Conservation (phyloP, 805 yeast genomes). For the Spathaspora girioi region DNA sequence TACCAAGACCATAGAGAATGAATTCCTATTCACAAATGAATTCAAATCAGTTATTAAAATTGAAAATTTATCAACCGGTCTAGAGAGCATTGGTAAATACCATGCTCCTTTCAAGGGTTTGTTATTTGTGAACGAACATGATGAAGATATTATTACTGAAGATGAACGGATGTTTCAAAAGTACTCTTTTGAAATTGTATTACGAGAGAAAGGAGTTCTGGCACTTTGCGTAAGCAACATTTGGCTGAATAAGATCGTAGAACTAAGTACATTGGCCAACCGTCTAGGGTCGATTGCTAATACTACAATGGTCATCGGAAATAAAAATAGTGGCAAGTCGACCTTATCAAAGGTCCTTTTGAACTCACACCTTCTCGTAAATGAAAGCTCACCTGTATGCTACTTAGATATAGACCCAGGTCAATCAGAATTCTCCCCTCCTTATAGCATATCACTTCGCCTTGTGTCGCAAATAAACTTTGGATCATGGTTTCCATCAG, state of each 20-base stretch:
- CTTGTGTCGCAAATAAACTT: slow-evolving; percentile 22
- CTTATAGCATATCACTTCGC: slow-evolving; percentile 64
- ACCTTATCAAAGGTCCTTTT: slow-evolving; percentile 56
- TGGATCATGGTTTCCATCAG: slow-evolving; percentile 24
- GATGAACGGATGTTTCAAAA: slow-evolving; percentile 13
- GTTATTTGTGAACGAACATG: slow-evolving; percentile 19
- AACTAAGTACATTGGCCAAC: neutral
- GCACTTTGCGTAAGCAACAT: slow-evolving; percentile 15
- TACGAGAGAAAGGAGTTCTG: slow-evolving; percentile 21
- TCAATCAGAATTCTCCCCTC: slow-evolving; percentile 73
- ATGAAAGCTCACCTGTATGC: slow-evolving; percentile 29
- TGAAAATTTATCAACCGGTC: slow-evolving; percentile 35
- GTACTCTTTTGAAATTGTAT: slow-evolving; percentile 37
- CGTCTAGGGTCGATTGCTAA: neutral
- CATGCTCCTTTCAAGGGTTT: slow-evolving; percentile 45
- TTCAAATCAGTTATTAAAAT: slow-evolving; percentile 43
- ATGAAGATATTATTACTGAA: slow-evolving; percentile 3
- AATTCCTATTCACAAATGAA: slow-evolving; percentile 33
- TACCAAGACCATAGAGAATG: slow-evolving; percentile 25
- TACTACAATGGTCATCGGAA: slow-evolving; percentile 49
- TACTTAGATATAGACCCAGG: slow-evolving; percentile 86
- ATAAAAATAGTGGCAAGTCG: slow-evolving; percentile 81
- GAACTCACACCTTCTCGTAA: slow-evolving; percentile 40
- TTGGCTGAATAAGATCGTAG: slow-evolving; percentile 8
- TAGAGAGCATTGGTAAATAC: slow-evolving; percentile 40